These are phyloP conservation scores for Neospermospora avenae DNA, from an alignment of 2,329 filamentous ascomycete species.

Conservation along the genomic window DNA sequence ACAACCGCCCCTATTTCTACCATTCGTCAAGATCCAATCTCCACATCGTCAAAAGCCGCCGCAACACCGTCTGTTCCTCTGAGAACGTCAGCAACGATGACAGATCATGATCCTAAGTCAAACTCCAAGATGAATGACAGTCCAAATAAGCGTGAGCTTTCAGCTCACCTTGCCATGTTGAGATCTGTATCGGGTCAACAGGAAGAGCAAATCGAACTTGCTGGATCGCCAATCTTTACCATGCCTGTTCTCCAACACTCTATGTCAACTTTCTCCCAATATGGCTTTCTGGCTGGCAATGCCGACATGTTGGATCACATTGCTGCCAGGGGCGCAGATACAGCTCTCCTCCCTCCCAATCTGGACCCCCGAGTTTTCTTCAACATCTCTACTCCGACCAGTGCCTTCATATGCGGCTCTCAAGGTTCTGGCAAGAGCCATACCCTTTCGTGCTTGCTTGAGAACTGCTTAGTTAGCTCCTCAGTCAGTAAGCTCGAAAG, in stretches of 20 bases:
- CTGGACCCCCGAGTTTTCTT: slow-evolving; percentile 39
- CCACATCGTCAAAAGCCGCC: neutral
- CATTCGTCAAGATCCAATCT: neutral
- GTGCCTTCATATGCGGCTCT: slow-evolving; percentile 59
- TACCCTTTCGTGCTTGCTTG: slow-evolving; percentile 55
- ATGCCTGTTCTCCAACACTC: slow-evolving; percentile 20
- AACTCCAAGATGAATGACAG: neutral
- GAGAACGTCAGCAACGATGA: neutral
- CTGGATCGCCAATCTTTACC: slow-evolving; percentile 23
- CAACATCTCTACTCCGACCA: slow-evolving; percentile 55
- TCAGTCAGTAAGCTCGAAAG: slow-evolving; percentile 42
- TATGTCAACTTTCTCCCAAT: slow-evolving; percentile 22
- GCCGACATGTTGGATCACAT: slow-evolving; percentile 1
- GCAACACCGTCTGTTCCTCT: neutral
- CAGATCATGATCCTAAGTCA: too few relatives aligned
- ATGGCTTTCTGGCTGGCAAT: slow-evolving; percentile 28
- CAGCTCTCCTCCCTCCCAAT: neutral
- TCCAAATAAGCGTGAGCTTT: neutral
- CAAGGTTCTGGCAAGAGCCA: slow-evolving; percentile 62
- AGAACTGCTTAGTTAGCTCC: slow-evolving; percentile 40
- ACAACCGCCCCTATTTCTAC: neutral
- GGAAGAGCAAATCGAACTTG: slow-evolving; percentile 4
- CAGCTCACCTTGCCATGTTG: slow-evolving; percentile 7
- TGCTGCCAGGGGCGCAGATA: neutral
- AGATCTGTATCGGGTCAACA: neutral